Base-by-base conservation (phyloP, 148 eudicot genomes). In the Rhododendron vialii region DNA sequence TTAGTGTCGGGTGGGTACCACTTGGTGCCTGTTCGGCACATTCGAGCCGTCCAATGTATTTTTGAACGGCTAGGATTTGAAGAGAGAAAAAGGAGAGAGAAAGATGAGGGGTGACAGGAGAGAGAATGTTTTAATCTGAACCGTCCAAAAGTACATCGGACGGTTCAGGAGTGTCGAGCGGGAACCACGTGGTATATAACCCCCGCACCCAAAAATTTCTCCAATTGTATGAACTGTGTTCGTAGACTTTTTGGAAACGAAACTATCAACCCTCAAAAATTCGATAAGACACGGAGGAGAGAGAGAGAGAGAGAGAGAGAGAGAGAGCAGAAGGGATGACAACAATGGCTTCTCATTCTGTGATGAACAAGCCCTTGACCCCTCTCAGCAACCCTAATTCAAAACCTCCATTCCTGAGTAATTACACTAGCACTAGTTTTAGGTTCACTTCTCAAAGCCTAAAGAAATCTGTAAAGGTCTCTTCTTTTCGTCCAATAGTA, bases 341-440 rank as follows among this genome's bases (percentile, higher is more conserved):
- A 6, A 28, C 78, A 83, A 93, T 93, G 96, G 96, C 94, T 35
- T 89, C 91, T 73, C 63, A 28, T 30, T 69, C 36, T 4, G 75
- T 91, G 84, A 88, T 91, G 86, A 92, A 91, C 90, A 83, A 83
- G 78, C 87, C 93, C 33, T 87, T 87, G 79, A 45, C 87, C 1
- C 71, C 92, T n/a, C 51, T 88, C 50, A 86, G 81, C 79, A 90
- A 67, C 84, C 81, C 91, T 81, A 92, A 86, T 75, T n/a, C 84
- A 12, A 89, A 77, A 45, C 81, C 65, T 85, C 85, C 84, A 55
- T 81, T 82, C 57, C 84, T 85, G 13, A 41, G 88, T 65, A 82
- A 65, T 2, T 57, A 75, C 57, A 73, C 82, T 13, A 17, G 86
- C 36, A 87, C 84, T 61, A 73, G 82, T 26, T 5, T 83, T 43